phyloP scores from a whole-genome alignment of 176 grass and related monocot genomes.

The Musa troglodytarum region DNA sequence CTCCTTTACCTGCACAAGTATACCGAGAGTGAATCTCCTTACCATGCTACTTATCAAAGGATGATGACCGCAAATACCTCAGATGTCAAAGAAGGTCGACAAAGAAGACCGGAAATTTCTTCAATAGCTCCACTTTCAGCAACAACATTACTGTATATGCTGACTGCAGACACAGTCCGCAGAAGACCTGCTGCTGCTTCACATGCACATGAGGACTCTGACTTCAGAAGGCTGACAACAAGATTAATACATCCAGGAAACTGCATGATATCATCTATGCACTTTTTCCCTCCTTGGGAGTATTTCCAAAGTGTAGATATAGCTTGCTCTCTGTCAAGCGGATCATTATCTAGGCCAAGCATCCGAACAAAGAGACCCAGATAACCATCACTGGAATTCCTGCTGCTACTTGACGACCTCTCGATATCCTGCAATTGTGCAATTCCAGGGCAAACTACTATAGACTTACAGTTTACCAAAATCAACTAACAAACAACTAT shows the following conservation, averaged over 20 bases:
- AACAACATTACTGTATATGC: constrained; percentile 44
- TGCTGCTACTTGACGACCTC: constrained; percentile 8
- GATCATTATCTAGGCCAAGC: constrained; percentile 77
- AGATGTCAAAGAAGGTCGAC: constrained; percentile 35
- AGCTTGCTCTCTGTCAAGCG: constrained; percentile 53
- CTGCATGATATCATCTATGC: constrained; percentile 59
- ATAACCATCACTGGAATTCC: constrained; percentile 31
- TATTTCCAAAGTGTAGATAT: constrained; percentile 51
- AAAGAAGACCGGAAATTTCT: constrained; percentile 46
- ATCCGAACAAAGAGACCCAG: constrained; percentile 69
- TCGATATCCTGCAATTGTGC: constrained; percentile 34
- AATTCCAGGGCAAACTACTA: background rate
- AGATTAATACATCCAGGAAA: constrained; percentile 55
- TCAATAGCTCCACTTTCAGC: constrained; percentile 43
- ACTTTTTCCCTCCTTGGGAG: constrained; percentile 46
- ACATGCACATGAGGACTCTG: constrained; percentile 36
- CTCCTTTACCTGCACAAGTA: constrained; percentile 42
- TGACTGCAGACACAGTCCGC: constrained; percentile 38
- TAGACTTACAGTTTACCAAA: background rate
- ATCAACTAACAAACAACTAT: background rate
- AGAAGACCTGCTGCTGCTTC: constrained; percentile 60
- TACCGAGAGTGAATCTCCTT: background rate
- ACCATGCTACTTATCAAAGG: background rate
- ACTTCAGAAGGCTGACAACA: constrained; percentile 53
- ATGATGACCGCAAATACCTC: constrained; percentile 36